phyloP scores from a whole-genome alignment of 495 filamentous ascomycete genomes.

The Penicillium waksmanii region DNA sequence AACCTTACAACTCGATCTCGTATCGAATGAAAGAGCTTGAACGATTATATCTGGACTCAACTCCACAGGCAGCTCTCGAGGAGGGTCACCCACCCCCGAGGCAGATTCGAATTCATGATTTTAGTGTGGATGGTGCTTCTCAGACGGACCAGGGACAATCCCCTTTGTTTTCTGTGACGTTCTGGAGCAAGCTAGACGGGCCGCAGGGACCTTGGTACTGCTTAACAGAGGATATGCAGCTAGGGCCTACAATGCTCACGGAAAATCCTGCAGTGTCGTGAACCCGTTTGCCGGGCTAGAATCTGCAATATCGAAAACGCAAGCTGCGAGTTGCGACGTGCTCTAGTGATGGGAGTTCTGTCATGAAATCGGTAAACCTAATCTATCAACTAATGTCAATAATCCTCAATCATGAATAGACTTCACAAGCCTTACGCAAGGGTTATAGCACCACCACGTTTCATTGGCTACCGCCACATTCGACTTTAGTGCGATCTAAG shows the following conservation, averaged over 20 bases:
- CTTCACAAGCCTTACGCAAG: too few relatives aligned
- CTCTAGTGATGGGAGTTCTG: too few relatives aligned
- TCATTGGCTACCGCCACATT: too few relatives aligned
- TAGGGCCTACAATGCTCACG: constrained; percentile 4
- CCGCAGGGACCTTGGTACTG: constrained; percentile 5
- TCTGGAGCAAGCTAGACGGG: constrained; percentile 17
- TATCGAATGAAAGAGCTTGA: constrained; percentile 24
- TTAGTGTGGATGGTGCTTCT: constrained; percentile 4
- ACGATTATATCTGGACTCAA: constrained; percentile 7
- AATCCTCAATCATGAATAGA: too few relatives aligned
- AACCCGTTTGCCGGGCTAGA: background rate
- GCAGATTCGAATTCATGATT: constrained; percentile 22
- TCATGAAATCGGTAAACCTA: too few relatives aligned
- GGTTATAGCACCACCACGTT: too few relatives aligned
- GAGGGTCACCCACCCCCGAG: constrained; percentile 18
- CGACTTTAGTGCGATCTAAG: too few relatives aligned
- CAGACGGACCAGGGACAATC: background rate
- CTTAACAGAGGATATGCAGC: constrained; percentile 19
- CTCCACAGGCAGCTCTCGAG: background rate
- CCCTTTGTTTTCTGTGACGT: constrained; percentile 11
- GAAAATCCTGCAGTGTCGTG: background rate
- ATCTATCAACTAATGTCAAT: too few relatives aligned
- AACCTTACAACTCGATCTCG: constrained; percentile 23
- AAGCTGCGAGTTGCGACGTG: too few relatives aligned
- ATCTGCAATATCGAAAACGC: background rate